Evolutionary conservation across 139 green algal genomes (phyloP).

Genomic region (Asterochloris sp.): DNA sequence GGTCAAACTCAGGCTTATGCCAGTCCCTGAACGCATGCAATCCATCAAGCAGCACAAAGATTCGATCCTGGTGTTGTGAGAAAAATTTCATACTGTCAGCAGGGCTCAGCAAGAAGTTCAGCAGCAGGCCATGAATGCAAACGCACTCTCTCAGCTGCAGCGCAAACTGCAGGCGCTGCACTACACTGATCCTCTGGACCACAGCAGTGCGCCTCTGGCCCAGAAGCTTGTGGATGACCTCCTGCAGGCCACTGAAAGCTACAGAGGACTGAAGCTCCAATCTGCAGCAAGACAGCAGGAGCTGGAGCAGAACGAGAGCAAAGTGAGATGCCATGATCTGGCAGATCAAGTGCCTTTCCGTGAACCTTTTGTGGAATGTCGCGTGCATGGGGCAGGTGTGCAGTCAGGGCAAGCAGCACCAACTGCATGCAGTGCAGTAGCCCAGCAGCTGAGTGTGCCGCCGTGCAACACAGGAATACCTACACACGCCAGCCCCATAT

Average conservation of each 20-base stretch:
- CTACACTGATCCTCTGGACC: constrained; percentile 49
- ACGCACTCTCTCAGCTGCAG: constrained; percentile 23
- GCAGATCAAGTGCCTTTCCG: no score
- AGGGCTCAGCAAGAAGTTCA: no score
- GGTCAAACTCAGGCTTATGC: no score
- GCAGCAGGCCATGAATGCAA: neutral
- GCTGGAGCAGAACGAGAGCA: constrained; percentile 38
- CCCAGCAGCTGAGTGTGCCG: neutral
- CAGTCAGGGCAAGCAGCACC: neutral
- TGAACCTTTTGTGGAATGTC: no score
- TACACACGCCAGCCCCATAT: neutral
- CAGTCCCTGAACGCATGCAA: no score
- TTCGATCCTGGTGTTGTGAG: no score
- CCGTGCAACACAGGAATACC: neutral
- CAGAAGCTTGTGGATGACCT: constrained; percentile 59
- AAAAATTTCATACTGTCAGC: no score
- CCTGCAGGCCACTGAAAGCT: constrained; percentile 63
- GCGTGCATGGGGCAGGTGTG: neutral
- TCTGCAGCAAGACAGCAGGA: constrained; percentile 47
- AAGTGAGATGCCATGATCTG: constrained; percentile 25
- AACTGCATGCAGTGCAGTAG: neutral
- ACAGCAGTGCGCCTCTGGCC: constrained; percentile 40
- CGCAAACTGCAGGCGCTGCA: constrained; percentile 57
- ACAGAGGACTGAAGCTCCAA: constrained; percentile 51
- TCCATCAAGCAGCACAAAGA: no score